Evolutionary conservation across 768 basidiomycete species (phyloP), one percentile per base, ranked within the genome.

Genomic region (Naganishia randhawae): DNA sequence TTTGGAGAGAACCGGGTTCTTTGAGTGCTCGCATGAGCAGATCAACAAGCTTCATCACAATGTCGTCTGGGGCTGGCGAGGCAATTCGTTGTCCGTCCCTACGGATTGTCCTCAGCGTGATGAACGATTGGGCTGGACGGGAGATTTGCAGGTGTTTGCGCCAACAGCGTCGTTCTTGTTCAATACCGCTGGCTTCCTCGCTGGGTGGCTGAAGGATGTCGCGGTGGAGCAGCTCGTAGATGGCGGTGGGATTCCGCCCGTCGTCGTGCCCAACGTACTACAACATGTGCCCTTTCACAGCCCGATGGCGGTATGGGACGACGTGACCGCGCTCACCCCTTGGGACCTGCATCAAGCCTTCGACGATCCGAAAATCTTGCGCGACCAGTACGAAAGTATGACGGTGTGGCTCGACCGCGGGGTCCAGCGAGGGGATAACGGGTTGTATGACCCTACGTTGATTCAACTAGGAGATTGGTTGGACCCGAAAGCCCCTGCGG

Each of bases 31-130:
- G 14, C 76, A 77, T 65, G 19, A 51, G 6, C 57, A 70, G 54
- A 71, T 77, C 69, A 73, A 71, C 55, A 27, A 71, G 39, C 71
- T 77, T 0, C 72, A 75, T 67, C 37, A 69, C 50, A 77, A 77
- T 65, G 71, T 73, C 17, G 66, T 72, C 2, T 77, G 76, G 76
- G 57, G 68, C 2, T 71, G 71, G 70, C 63, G 63, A 32, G 73
- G 73, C 41, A 77, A 77, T 53, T 75, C 74, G 35, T 57, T 77
- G 8, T 71, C 69, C 37, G 63, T 78, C 7, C 77, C 77, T 3
- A 78, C 75, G 27, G 77, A 78, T 55, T 78, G 77, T 68, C 77
- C 77, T 19, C 77, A 78, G 69, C 73, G 77, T 8, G 76, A 78
- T 65, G 77, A 78, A 57, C 71, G 77, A 32, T 71, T 78, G 17